A percentile compares a stretch with the other conserved stretches of the same genome.
These are phyloP conservation scores for Mortierella sp. DNA, from an alignment of 371 early-diverging fungal genomes.

Conservation along the genomic window DNA sequence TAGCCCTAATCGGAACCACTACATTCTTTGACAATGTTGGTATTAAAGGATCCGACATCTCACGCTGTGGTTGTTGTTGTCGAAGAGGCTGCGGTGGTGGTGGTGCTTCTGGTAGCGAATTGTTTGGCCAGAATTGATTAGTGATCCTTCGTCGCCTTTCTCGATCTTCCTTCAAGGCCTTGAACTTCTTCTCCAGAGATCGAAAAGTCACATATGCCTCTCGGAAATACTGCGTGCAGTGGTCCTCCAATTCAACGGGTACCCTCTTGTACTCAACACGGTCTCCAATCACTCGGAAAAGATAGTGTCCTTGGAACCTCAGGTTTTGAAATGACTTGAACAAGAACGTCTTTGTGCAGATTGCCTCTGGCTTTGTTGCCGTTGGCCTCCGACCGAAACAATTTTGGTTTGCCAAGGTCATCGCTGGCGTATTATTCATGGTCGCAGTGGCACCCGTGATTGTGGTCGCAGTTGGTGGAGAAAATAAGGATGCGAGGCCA, in stretches of 20 bases:
- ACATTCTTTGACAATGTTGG: not conserved
- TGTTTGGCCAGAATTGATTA: not conserved
- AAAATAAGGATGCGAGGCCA: not conserved
- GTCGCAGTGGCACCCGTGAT: not conserved
- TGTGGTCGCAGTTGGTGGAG: not conserved
- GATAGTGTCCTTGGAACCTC: conserved; percentile 37
- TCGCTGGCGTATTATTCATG: too few species aligned
- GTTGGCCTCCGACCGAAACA: too few species aligned
- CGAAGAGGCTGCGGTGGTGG: too few species aligned
- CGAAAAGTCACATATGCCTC: conserved; percentile 35
- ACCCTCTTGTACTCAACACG: conserved; percentile 40
- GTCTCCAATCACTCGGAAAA: conserved; percentile 33
- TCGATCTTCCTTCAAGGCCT: conserved; percentile 20
- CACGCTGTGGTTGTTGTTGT: not conserved
- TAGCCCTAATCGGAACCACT: not conserved
- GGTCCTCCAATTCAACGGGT: conserved; percentile 12
- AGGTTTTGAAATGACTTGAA: conserved; percentile 35
- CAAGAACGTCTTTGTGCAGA: conserved; percentile 31
- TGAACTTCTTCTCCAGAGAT: conserved; percentile 33
- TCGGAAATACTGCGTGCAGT: conserved; percentile 41
- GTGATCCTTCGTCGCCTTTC: conserved; percentile 2
- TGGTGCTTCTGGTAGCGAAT: not conserved
- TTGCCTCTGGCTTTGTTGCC: not conserved
- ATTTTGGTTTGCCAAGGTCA: too few species aligned
- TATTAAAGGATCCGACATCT: not conserved